Evolutionary conservation across 2,329 filamentous ascomycete genomes (phyloP).

Genomic region (Penicillium rolfsii): DNA sequence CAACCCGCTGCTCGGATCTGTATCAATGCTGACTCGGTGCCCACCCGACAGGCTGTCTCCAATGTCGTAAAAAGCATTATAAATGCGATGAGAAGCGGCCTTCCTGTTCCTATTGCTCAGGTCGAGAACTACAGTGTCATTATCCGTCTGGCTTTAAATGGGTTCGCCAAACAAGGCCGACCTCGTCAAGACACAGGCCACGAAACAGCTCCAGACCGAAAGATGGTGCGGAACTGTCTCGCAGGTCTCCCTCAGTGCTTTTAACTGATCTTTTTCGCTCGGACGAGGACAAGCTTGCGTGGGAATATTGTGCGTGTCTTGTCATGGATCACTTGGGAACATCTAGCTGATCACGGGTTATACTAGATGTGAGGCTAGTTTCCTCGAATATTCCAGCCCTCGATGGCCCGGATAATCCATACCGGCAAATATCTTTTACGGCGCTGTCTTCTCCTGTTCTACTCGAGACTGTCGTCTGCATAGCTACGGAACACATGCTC

Average conservation of each 20-base stretch:
- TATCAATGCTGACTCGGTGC: slow-evolving; percentile 3
- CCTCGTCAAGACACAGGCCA: slow-evolving; percentile 21
- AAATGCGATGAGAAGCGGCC: slow-evolving; percentile 29
- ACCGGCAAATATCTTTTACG: slow-evolving; percentile 27
- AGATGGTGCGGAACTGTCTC: slow-evolving; percentile 2
- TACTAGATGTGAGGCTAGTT: slow-evolving; percentile 28
- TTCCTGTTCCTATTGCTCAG: slow-evolving; percentile 21
- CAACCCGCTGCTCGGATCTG: not conserved
- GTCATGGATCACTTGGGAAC: not conserved
- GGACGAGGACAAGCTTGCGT: slow-evolving; percentile 25
- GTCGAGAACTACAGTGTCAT: slow-evolving; percentile 17
- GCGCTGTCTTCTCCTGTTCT: slow-evolving; percentile 28
- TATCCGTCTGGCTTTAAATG: slow-evolving; percentile 28
- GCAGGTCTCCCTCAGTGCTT: slow-evolving; percentile 13
- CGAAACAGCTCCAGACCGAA: slow-evolving; percentile 8
- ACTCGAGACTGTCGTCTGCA: slow-evolving; percentile 30
- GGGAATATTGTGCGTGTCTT: slow-evolving; percentile 29
- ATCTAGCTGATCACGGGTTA: not conserved
- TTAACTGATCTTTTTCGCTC: slow-evolving; percentile 16
- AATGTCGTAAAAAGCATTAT: slow-evolving; percentile 28
- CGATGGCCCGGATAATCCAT: slow-evolving; percentile 31
- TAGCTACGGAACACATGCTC: slow-evolving; percentile 32
- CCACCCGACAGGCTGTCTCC: slow-evolving; percentile 22
- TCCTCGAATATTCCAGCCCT: slow-evolving; percentile 30
- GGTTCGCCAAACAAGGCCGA: slow-evolving; percentile 21